Percentiles rank a stretch among this genome's conserved stretches.
These are phyloP conservation scores for Saccharomyces hybrid DNA, from an alignment of 1,139 yeast species.

Conservation along the genomic window DNA sequence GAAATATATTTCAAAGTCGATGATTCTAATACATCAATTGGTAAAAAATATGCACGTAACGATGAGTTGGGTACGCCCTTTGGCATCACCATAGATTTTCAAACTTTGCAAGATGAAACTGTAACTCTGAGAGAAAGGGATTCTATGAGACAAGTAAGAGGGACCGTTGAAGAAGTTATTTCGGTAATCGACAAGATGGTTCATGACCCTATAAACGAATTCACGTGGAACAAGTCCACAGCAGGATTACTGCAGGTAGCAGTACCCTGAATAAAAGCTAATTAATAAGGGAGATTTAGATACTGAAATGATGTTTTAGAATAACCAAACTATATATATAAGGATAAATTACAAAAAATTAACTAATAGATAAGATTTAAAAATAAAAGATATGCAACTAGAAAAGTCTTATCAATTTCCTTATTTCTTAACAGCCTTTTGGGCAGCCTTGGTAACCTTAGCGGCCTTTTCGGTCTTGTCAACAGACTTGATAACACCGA, in stretches of 20 bases:
- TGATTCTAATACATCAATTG: constrained; percentile 95
- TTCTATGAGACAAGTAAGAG: constrained; percentile 94
- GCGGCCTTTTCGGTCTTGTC: constrained; percentile 88
- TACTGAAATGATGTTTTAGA: not conserved
- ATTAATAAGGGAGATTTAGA: not conserved
- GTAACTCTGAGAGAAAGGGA: constrained; percentile 98
- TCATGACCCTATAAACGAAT: constrained; percentile 35
- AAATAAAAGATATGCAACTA: not conserved
- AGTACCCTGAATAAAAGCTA: too few relatives aligned
- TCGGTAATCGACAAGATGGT: constrained; percentile 73
- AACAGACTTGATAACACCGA: constrained; percentile 98
- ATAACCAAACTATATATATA: constrained; percentile 1
- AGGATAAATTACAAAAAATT: constrained; percentile 1
- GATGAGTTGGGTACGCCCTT: constrained; percentile 99
- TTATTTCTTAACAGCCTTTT: constrained; percentile 53
- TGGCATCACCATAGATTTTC: constrained; percentile 96
- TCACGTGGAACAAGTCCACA: not conserved
- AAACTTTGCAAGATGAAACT: constrained; percentile 82
- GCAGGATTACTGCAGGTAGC: not conserved
- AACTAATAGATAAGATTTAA: constrained; percentile 1
- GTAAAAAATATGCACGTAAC: constrained; percentile 97
- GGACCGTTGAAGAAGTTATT: constrained; percentile 68
- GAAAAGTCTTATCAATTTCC: constrained; percentile 1
- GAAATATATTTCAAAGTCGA: constrained; percentile 94
- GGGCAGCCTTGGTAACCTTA: constrained; percentile 99